A percentile compares a stretch with the other conserved stretches of the same genome.
These are phyloP conservation scores for Capsella rubella DNA, from an alignment of 441 rosid species.

Conservation along the genomic window DNA sequence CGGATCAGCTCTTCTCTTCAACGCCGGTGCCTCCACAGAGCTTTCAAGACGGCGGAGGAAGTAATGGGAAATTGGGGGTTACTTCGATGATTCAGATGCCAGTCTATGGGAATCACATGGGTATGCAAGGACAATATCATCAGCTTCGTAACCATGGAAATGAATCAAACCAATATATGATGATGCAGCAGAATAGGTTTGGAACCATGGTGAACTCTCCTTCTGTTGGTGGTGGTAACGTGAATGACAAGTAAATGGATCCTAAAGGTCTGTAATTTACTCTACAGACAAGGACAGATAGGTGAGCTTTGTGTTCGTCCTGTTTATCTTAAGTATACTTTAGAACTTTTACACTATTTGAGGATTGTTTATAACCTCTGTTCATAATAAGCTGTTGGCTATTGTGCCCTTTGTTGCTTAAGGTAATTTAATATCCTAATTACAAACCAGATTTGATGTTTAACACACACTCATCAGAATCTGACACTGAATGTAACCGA, in stretches of 20 bases:
- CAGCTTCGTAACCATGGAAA: conserved; percentile 36
- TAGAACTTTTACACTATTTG: conserved; percentile 13
- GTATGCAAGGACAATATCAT: conserved; percentile 56
- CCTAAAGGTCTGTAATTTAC: not conserved
- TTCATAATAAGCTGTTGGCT: not conserved
- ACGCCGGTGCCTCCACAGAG: conserved; percentile 71
- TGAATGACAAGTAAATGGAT: conserved; percentile 31
- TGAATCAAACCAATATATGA: conserved; percentile 56
- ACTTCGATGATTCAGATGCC: conserved; percentile 71
- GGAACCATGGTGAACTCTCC: conserved; percentile 60
- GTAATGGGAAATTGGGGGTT: conserved; percentile 33
- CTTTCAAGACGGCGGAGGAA: conserved; percentile 52
- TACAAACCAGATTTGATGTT: too few species aligned
- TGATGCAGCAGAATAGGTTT: conserved; percentile 71
- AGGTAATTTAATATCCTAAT: too few species aligned
- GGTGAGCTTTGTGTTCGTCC: conserved; percentile 32
- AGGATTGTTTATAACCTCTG: not conserved
- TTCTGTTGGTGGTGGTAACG: conserved; percentile 41
- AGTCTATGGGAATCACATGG: conserved; percentile 64
- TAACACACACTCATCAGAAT: too few species aligned
- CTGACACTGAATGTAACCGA: too few species aligned
- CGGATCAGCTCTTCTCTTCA: conserved; percentile 81
- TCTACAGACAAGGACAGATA: not conserved
- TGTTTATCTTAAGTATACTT: conserved; percentile 22
- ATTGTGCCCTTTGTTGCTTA: not conserved